Percentiles rank a stretch among this genome's conserved stretches.
These are phyloP conservation scores for Thalia dealbata DNA, from an alignment of 176 grass and related monocot species.

Conservation along the genomic window DNA sequence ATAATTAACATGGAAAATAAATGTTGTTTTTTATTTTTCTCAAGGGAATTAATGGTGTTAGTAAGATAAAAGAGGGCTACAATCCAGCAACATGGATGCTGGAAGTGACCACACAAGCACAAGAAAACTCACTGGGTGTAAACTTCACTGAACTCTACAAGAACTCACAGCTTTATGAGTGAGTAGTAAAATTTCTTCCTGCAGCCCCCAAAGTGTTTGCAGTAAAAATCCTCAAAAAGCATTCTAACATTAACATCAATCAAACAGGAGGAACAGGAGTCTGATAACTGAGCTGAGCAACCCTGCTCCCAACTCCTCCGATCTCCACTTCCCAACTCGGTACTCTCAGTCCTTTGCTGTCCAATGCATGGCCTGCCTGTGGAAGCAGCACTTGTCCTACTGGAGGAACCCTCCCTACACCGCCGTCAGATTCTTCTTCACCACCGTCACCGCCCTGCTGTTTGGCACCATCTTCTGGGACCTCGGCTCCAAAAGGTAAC, in stretches of 20 bases:
- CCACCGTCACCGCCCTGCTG: conserved; percentile 49
- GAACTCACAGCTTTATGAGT: conserved; percentile 61
- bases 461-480: conserved; percentile 91
- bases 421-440: conserved; percentile 69
- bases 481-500: conserved; percentile 56
- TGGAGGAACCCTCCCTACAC: conserved; percentile 96
- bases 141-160: conserved; percentile 52
- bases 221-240: too few relatives aligned
- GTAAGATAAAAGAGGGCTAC: conserved; percentile 69
- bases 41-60: conserved; percentile 53
- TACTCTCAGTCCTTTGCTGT: conserved; percentile 52
- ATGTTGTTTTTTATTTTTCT: neutral
- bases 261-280: conserved; percentile 40
- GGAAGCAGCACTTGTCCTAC: conserved; percentile 77
- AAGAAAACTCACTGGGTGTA: conserved; percentile 42
- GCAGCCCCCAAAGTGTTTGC: too few relatives aligned
- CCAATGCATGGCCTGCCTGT: conserved; percentile 73
- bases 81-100: conserved; percentile 93
- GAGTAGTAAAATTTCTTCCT: too few relatives aligned
- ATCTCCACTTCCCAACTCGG: conserved; percentile 56
- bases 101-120: conserved; percentile 46
- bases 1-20: too few relatives aligned
- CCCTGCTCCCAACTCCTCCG: conserved; percentile 49
- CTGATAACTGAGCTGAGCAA: conserved; percentile 57
- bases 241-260: too few relatives aligned